Percentiles rank a stretch among this genome's conserved stretches.
Conservation (phyloP, 306 rosid species). For the Citrullus amarus region DNA sequence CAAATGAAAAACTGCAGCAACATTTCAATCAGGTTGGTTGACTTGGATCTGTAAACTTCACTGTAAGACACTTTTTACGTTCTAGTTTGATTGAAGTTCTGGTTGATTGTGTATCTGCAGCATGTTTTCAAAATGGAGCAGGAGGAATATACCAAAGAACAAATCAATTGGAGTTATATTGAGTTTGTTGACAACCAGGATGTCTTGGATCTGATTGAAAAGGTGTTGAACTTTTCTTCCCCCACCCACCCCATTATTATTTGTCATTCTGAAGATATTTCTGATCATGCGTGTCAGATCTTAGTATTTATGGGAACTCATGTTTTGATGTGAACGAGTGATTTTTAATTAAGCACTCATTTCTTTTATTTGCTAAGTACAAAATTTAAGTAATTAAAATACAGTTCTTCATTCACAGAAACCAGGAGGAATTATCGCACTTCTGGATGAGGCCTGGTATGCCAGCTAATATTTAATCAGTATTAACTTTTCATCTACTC, state of each 20-base stretch:
- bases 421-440: slow-evolving; percentile 98
- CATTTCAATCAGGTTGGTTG: slow-evolving; percentile 93
- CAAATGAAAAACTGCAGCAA: slow-evolving; percentile 98
- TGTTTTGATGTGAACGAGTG: neutral
- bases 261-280: neutral
- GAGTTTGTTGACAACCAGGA: slow-evolving; percentile 99
- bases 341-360: neutral
- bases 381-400: slow-evolving; percentile 14
- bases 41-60: slow-evolving; percentile 16
- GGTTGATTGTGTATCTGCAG: slow-evolving; percentile 37
- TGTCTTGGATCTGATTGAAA: slow-evolving; percentile 95
- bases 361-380: slow-evolving; percentile 6
- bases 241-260: neutral
- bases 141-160: slow-evolving; percentile 97
- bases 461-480: slow-evolving; percentile 18
- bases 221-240: slow-evolving; percentile 38
- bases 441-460: slow-evolving; percentile 99
- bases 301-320: neutral
- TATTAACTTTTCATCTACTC: neutral
- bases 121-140: slow-evolving; percentile 99
- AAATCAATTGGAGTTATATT: slow-evolving; percentile 96
- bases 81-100: slow-evolving; percentile 6
- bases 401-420: slow-evolving; percentile 43
- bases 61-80: neutral
- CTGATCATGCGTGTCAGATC: neutral